Conservation (phyloP, 768 basidiomycete genomes). For the Melanogaster broomeanus region DNA sequence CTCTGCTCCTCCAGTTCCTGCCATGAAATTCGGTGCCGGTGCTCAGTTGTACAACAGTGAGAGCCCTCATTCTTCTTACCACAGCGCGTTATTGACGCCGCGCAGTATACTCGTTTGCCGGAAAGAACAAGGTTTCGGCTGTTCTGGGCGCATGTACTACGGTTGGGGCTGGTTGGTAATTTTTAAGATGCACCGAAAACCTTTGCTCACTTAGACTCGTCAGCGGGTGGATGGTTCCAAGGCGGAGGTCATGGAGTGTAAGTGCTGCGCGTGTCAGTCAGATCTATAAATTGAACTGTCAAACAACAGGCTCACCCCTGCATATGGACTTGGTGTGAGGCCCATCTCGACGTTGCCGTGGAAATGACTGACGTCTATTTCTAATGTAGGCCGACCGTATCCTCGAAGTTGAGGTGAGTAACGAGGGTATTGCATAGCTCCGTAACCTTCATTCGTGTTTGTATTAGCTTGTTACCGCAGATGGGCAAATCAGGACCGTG, state of each 20-base stretch:
- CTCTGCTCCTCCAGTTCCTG: slow-evolving; percentile 9
- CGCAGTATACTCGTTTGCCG: slow-evolving; percentile 19
- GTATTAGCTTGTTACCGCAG: slow-evolving; percentile 38
- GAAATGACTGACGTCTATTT: background rate
- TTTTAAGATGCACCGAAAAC: background rate
- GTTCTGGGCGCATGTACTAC: slow-evolving; percentile 22
- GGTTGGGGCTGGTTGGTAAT: slow-evolving; percentile 15
- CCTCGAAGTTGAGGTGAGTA: slow-evolving; percentile 39
- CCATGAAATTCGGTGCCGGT: slow-evolving; percentile 21
- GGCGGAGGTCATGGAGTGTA: slow-evolving; percentile 49
- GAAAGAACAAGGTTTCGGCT: slow-evolving; percentile 11
- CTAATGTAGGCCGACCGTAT: slow-evolving; percentile 43
- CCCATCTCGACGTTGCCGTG: background rate
- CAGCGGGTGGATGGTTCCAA: slow-evolving; percentile 49
- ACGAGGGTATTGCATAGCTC: background rate
- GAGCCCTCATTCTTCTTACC: background rate
- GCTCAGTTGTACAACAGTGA: slow-evolving; percentile 14
- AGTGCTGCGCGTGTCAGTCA: background rate
- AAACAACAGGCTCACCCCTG: slow-evolving; percentile 32
- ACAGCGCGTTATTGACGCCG: background rate
- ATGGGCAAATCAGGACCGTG: slow-evolving; percentile 38
- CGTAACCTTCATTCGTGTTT: background rate
- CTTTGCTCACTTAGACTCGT: background rate
- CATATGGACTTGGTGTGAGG: slow-evolving; percentile 43
- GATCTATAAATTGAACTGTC: background rate